Conservation (phyloP, 2,329 filamentous ascomycete genomes). For the Ophiostoma triangulosporum region DNA sequence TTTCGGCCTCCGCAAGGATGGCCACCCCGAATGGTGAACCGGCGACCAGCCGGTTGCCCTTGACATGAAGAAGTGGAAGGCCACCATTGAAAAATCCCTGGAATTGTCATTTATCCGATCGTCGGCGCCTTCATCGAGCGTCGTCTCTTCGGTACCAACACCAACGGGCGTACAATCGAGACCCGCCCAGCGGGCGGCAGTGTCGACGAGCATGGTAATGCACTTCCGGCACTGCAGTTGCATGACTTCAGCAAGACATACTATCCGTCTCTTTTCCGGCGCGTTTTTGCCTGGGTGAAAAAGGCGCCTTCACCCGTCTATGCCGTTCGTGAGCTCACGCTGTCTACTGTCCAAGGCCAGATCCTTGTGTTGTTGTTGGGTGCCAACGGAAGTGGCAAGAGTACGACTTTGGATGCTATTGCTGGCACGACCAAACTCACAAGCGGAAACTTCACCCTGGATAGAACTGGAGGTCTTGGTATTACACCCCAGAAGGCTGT, state of each 20-base stretch:
- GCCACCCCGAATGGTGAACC: too few relatives aligned
- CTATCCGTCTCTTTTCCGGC: constrained; percentile 47
- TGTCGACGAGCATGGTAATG: constrained; percentile 11
- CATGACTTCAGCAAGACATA: constrained; percentile 69
- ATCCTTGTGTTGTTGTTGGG: constrained; percentile 79
- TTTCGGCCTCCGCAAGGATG: too few relatives aligned
- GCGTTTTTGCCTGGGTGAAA: constrained; percentile 33
- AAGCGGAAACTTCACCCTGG: constrained; percentile 61
- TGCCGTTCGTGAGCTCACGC: constrained; percentile 63
- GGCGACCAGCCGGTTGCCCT: too few relatives aligned
- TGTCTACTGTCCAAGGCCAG: constrained; percentile 62
- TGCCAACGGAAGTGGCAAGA: constrained; percentile 84
- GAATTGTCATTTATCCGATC: constrained; percentile 62
- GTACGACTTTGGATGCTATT: constrained; percentile 77
- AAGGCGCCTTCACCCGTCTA: constrained; percentile 50
- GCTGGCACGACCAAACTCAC: constrained; percentile 69
- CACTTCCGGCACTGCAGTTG: constrained; percentile 49
- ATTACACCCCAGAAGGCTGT: constrained; percentile 91
- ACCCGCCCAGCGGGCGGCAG: constrained; percentile 19
- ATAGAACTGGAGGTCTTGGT: constrained; percentile 66
- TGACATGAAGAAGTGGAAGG: too few relatives aligned
- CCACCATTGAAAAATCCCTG: constrained; percentile 55
- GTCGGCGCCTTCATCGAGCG: constrained; percentile 64
- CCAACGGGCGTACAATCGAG: constrained; percentile 41
- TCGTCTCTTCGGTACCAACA: constrained; percentile 61